Conservation (phyloP, 257 asterid genomes). For the Solanum bulbocastanum region DNA sequence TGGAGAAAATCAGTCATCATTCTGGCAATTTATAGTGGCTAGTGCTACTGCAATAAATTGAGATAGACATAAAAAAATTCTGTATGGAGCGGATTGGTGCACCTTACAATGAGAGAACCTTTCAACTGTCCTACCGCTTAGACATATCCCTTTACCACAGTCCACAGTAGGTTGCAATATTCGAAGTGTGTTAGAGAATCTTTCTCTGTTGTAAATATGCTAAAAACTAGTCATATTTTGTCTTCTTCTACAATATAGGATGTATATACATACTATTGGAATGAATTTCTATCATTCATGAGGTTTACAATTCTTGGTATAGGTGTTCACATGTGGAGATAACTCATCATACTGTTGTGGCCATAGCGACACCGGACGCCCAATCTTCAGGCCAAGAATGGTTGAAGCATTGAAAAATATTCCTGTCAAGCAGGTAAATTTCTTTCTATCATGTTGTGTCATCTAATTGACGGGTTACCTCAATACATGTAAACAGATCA, state of each 20-base stretch:
- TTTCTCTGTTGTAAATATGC: not conserved
- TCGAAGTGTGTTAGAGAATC: not conserved
- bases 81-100: not conserved
- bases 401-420: slow-evolving; percentile 60
- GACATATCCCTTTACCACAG: not conserved
- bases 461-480: not conserved
- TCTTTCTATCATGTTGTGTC: not conserved
- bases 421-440: slow-evolving; percentile 65
- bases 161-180: not conserved
- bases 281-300: not conserved
- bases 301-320: slow-evolving; percentile 9
- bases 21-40: not conserved
- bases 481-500: not conserved
- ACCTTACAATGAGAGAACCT: not conserved
- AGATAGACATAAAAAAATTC: not conserved
- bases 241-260: not conserved
- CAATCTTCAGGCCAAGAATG: slow-evolving; percentile 68
- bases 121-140: not conserved
- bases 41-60: not conserved
- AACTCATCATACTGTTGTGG: slow-evolving; percentile 84
- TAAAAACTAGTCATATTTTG: not conserved
- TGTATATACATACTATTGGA: not conserved
- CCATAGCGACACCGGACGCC: slow-evolving; percentile 55
- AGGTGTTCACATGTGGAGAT: slow-evolving; percentile 87
- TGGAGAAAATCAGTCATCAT: not conserved